A percentile compares a stretch with the other conserved stretches of the same genome.
Evolutionary conservation across 2,329 filamentous ascomycete species (phyloP).

Genomic region (Lanzia echinophila): DNA sequence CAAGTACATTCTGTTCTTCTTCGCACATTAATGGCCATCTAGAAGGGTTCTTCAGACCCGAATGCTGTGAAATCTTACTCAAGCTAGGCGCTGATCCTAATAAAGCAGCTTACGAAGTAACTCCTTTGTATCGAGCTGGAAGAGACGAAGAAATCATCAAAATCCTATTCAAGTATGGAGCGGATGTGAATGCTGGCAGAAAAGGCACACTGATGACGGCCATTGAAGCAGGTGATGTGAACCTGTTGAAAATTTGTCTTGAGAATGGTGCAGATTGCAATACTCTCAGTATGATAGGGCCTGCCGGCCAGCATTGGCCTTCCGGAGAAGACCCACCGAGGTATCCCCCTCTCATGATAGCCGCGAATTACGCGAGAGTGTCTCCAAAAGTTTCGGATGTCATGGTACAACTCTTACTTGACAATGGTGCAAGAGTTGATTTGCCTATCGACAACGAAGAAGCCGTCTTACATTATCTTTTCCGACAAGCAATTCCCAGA

Average conservation of each 20-base stretch:
- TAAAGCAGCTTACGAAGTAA: neutral
- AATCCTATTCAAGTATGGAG: slow-evolving; percentile 29
- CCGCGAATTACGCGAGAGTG: neutral
- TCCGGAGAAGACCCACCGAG: neutral
- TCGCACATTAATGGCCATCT: neutral
- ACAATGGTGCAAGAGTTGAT: slow-evolving; percentile 1
- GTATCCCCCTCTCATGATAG: neutral
- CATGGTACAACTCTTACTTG: neutral
- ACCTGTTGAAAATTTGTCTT: neutral
- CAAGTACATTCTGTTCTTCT: neutral
- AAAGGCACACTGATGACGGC: neutral
- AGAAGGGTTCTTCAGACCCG: neutral
- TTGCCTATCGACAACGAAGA: neutral
- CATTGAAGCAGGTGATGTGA: neutral
- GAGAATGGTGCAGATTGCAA: slow-evolving; percentile 1
- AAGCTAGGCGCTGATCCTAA: slow-evolving; percentile 11
- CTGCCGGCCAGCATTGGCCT: neutral
- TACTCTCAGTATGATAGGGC: neutral
- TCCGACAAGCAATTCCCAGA: neutral
- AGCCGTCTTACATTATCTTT: neutral
- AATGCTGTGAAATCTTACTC: slow-evolving; percentile 4
- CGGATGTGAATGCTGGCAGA: slow-evolving; percentile 23
- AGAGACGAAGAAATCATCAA: slow-evolving; percentile 14
- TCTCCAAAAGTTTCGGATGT: neutral
- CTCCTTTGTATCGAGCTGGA: neutral